Conservation (phyloP, 768 basidiomycete genomes). For the Mycena rebaudengoi region DNA sequence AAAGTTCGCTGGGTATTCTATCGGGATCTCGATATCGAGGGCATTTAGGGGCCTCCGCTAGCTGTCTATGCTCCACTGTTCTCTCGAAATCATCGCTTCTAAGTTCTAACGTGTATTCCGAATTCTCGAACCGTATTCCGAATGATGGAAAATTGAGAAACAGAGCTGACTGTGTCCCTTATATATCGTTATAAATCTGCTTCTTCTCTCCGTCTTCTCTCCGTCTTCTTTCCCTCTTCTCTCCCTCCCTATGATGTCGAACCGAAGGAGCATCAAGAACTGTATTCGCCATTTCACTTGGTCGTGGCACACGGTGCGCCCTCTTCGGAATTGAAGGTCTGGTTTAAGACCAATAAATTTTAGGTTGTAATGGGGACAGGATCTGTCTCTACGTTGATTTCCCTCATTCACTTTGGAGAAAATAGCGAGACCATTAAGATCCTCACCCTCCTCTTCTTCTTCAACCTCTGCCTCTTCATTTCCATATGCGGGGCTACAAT, state of each 20-base stretch:
- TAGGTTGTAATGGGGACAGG: conserved; percentile 63
- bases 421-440: conserved; percentile 43
- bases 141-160: no score
- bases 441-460: conserved; percentile 56
- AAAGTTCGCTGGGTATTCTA: no score
- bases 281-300: conserved; percentile 60
- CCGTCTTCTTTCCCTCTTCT: no score
- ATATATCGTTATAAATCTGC: no score
- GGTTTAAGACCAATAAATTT: background rate
- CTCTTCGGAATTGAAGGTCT: no score
- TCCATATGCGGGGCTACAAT: conserved; percentile 48
- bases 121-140: conserved; percentile 10
- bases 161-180: no score
- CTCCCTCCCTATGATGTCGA: conserved; percentile 29
- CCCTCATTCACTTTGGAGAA: conserved; percentile 57
- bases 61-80: no score
- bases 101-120: no score
- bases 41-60: no score
- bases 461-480: conserved; percentile 54
- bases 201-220: no score
- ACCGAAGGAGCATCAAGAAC: conserved; percentile 41
- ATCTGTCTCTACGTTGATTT: conserved; percentile 54
- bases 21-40: no score
- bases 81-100: no score
- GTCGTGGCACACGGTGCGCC: conserved; percentile 58